phyloP scores from a whole-genome alignment of 441 rosid species.

The Cnidoscolus chayamansa region DNA sequence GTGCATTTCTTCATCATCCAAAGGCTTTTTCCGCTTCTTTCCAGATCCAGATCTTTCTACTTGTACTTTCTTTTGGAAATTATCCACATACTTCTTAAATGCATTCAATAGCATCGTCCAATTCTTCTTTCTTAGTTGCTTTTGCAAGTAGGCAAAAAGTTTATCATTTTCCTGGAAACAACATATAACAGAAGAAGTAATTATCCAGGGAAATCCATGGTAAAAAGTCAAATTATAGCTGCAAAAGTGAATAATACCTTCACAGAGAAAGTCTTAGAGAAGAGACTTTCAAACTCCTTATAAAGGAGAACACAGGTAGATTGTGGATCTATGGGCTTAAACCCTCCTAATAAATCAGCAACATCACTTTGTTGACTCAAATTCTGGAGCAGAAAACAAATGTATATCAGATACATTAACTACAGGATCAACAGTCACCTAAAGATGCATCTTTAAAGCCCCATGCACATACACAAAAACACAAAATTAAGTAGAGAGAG shows the following conservation, averaged over 20 bases:
- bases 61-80: slow-evolving; percentile 27
- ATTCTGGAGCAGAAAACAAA: slow-evolving; percentile 54
- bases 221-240: slow-evolving; percentile 16
- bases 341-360: slow-evolving; percentile 96
- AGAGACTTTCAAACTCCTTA: slow-evolving; percentile 66
- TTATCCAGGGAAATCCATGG: slow-evolving; percentile 13
- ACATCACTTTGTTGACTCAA: slow-evolving; percentile 99
- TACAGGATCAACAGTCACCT: background rate
- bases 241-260: slow-evolving; percentile 37
- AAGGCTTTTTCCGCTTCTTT: slow-evolving; percentile 69
- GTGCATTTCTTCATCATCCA: slow-evolving; percentile 41
- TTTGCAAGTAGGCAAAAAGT: slow-evolving; percentile 45
- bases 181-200: slow-evolving; percentile 31
- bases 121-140: slow-evolving; percentile 43
- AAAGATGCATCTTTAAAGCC: background rate
- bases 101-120: slow-evolving; percentile 59
- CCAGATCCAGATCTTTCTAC: slow-evolving; percentile 39
- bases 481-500: background rate
- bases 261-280: slow-evolving; percentile 47
- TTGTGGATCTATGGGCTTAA: slow-evolving; percentile 85
- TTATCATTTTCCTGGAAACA: slow-evolving; percentile 50
- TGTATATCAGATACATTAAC: background rate
- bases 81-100: slow-evolving; percentile 45
- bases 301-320: slow-evolving; percentile 66
- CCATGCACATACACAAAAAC: background rate